These are phyloP conservation scores for Penicillium sp. DNA, from an alignment of 2,329 filamentous ascomycete species.

Conservation along the genomic window DNA sequence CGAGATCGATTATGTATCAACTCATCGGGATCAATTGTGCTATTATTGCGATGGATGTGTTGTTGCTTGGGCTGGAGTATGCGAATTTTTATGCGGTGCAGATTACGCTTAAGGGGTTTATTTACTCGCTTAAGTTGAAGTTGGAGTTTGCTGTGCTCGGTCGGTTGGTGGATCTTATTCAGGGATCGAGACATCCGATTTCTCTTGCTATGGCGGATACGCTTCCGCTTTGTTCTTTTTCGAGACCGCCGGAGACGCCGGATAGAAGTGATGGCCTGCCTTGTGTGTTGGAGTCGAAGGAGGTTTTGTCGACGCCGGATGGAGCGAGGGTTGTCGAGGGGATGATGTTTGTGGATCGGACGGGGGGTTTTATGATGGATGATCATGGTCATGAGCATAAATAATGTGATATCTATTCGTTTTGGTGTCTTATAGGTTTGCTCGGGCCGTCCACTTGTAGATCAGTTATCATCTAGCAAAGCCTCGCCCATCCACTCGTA, in stretches of 20 bases:
- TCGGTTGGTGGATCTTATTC: conserved; percentile 50
- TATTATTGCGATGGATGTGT: conserved; percentile 56
- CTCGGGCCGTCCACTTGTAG: neutral
- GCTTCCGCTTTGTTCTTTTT: conserved; percentile 33
- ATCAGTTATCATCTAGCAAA: conserved; percentile 5
- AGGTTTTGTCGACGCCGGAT: conserved; percentile 13
- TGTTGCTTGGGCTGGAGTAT: conserved; percentile 50
- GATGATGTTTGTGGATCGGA: conserved; percentile 20
- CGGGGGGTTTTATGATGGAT: neutral
- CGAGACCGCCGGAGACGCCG: conserved; percentile 16
- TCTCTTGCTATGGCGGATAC: conserved; percentile 32
- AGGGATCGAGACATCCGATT: conserved; percentile 35
- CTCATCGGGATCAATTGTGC: conserved; percentile 54
- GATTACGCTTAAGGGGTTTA: conserved; percentile 49
- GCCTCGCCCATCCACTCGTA: conserved; percentile 38
- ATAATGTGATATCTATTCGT: neutral
- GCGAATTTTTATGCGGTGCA: conserved; percentile 50
- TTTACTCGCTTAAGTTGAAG: conserved; percentile 53
- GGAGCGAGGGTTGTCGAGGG: conserved; percentile 19
- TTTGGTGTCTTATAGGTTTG: neutral
- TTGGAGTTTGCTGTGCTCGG: conserved; percentile 64
- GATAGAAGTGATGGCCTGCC: conserved; percentile 12
- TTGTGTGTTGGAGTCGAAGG: conserved; percentile 14
- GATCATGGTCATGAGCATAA: neutral
- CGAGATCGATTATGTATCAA: conserved; percentile 50